A percentile compares a stretch with the other conserved stretches of the same genome.
phyloP scores from a whole-genome alignment of 192 early-diverging fungal genomes.

The Podila clonocystis region DNA sequence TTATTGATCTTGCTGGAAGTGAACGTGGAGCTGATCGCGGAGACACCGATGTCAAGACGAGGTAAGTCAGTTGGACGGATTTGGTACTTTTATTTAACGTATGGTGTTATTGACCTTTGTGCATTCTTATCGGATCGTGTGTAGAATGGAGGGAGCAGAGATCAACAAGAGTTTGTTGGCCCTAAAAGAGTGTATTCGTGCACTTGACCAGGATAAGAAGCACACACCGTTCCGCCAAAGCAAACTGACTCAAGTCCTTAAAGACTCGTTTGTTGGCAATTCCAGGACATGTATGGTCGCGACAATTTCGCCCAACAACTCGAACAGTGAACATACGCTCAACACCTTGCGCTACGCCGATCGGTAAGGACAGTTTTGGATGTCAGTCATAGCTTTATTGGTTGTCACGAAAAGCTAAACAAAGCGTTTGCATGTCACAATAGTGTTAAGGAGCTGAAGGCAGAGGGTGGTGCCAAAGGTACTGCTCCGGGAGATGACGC shows the following conservation, averaged over 20 bases:
- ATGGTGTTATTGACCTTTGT: neutral
- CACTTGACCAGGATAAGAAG: constrained; percentile 92
- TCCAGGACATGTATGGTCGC: constrained; percentile 99
- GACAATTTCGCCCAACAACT: constrained; percentile 94
- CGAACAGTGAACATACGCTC: constrained; percentile 95
- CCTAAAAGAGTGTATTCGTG: constrained; percentile 98
- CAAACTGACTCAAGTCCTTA: constrained; percentile 97
- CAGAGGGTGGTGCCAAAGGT: constrained; percentile 31
- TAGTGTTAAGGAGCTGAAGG: constrained; percentile 45
- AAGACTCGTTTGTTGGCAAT: constrained; percentile 99
- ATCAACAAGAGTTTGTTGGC: constrained; percentile 99
- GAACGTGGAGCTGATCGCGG: constrained; percentile 98
- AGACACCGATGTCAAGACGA: constrained; percentile 91
- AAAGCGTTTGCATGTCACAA: neutral
- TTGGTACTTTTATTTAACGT: neutral
- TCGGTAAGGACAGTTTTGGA: constrained; percentile 54
- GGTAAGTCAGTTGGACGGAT: constrained; percentile 50
- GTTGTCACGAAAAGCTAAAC: neutral
- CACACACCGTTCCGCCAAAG: constrained; percentile 98
- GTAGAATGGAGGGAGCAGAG: constrained; percentile 97
- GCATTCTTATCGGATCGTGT: neutral
- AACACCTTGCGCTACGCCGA: constrained; percentile 99
- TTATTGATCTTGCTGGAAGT: constrained; percentile 98
- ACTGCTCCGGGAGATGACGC: constrained; percentile 8
- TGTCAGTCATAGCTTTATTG: neutral